Evolutionary conservation across 2,329 filamentous ascomycete genomes (phyloP).

Genomic region (Colletotrichum chrysophilum): DNA sequence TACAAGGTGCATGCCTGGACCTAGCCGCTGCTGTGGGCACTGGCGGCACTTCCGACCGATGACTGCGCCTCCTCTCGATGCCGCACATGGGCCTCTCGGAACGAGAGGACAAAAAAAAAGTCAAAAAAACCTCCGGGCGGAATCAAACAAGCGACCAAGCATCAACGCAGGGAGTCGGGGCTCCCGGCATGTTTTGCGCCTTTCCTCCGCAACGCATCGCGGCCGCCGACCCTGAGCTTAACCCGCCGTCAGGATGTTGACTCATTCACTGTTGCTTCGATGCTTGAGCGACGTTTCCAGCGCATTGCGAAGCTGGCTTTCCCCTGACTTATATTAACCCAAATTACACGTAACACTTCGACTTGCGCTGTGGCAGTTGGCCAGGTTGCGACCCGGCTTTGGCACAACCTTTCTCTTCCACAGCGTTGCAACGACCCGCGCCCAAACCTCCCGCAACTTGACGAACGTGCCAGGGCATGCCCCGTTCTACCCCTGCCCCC

Average conservation of each 20-base stretch:
- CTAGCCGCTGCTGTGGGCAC: background rate
- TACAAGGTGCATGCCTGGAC: background rate
- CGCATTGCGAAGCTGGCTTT: background rate
- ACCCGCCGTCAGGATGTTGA: conserved; percentile 1
- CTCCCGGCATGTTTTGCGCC: background rate
- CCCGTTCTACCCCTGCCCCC: background rate
- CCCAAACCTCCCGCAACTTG: background rate
- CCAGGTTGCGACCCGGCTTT: background rate
- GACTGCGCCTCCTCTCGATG: background rate
- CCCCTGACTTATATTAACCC: conserved; percentile 18
- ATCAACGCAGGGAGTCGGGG: background rate
- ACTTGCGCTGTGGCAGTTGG: background rate
- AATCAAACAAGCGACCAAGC: conserved; percentile 6
- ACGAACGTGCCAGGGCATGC: background rate
- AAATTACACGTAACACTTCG: conserved; percentile 2
- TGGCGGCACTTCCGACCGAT: conserved; percentile 1
- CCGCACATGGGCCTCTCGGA: background rate
- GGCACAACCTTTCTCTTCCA: conserved; percentile 7
- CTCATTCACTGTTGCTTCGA: background rate
- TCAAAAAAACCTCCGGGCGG: background rate
- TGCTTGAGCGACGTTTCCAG: background rate
- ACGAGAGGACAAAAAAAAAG: background rate
- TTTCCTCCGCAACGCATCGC: background rate
- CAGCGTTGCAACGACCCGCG: conserved; percentile 9
- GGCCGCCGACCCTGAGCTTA: background rate